These are phyloP conservation scores for Spathaspora arborariae DNA, from an alignment of 805 yeast genomes.

Conservation along the genomic window DNA sequence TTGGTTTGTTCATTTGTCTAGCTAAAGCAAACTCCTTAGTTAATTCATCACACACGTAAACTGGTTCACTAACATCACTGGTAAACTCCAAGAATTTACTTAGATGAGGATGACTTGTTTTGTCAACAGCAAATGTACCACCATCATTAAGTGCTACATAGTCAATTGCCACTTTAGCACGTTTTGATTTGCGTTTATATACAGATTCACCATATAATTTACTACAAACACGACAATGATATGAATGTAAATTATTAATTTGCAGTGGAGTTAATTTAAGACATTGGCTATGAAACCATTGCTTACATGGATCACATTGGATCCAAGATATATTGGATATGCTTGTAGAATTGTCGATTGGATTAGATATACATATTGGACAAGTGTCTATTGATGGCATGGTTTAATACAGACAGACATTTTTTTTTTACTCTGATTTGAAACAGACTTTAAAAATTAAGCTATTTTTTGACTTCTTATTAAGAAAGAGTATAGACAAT, in stretches of 20 bases:
- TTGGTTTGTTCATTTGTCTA: slow-evolving; percentile 40
- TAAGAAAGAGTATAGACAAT: no score
- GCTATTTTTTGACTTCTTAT: no score
- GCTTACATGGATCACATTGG: slow-evolving; percentile 51
- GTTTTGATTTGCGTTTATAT: slow-evolving; percentile 48
- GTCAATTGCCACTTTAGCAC: slow-evolving; percentile 57
- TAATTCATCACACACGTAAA: slow-evolving; percentile 20
- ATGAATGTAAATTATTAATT: slow-evolving; percentile 39
- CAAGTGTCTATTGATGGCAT: slow-evolving; percentile 17
- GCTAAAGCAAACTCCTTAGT: slow-evolving; percentile 31
- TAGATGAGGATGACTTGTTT: slow-evolving; percentile 52
- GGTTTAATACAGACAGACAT: background rate
- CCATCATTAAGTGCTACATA: slow-evolving; percentile 80
- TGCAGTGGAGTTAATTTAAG: slow-evolving; percentile 30
- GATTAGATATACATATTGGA: slow-evolving; percentile 17
- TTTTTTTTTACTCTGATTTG: no score
- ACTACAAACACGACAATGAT: slow-evolving; percentile 54
- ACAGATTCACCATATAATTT: slow-evolving; percentile 46
- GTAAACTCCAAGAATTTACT: slow-evolving; percentile 26
- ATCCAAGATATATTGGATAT: slow-evolving; percentile 40
- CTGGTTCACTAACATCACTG: no score
- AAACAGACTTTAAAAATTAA: no score
- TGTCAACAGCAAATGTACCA: slow-evolving; percentile 45
- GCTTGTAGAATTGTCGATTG: slow-evolving; percentile 12
- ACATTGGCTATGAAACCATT: slow-evolving; percentile 57